Evolutionary conservation across 129 eudicot species (phyloP).

Genomic region (Glebionis coronaria): DNA sequence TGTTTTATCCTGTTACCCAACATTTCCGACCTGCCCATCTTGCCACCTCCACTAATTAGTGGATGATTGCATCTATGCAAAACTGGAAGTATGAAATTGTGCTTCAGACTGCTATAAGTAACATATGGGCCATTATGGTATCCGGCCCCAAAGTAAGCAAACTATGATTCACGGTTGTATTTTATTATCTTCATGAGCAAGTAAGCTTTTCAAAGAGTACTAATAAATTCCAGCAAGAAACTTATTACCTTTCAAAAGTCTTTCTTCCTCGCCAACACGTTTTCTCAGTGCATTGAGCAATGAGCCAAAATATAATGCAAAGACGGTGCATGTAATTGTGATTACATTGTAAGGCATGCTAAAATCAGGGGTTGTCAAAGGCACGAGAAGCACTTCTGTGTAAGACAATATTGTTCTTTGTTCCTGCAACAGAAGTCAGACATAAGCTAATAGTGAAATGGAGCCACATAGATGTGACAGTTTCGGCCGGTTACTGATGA

Average conservation of each 20-base stretch:
- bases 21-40: too few species aligned
- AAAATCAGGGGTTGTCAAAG: slow-evolving; percentile 98
- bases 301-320: slow-evolving; percentile 93
- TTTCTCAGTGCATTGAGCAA: slow-evolving; percentile 76
- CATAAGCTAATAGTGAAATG: slow-evolving; percentile 9
- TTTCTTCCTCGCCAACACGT: slow-evolving; percentile 88
- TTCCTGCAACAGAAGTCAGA: slow-evolving; percentile 50
- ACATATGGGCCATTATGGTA: too few species aligned
- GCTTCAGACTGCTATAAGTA: too few species aligned
- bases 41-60: too few species aligned
- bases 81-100: too few species aligned
- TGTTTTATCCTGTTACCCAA: too few species aligned
- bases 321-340: slow-evolving; percentile 94
- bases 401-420: slow-evolving; percentile 57
- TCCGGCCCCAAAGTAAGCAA: too few species aligned
- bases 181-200: not conserved
- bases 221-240: not conserved
- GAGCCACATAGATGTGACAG: slow-evolving; percentile 3
- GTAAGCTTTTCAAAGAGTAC: not conserved
- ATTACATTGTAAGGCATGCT: slow-evolving; percentile 99
- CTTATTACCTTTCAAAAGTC: slow-evolving; percentile 63
- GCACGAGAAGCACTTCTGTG: slow-evolving; percentile 97
- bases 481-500: not conserved
- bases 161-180: not conserved
- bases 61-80: too few species aligned